Percentiles rank a stretch among this genome's conserved stretches.
Evolutionary conservation across 2,329 filamentous ascomycete species (phyloP).

Genomic region (Paecilomyces sp.): DNA sequence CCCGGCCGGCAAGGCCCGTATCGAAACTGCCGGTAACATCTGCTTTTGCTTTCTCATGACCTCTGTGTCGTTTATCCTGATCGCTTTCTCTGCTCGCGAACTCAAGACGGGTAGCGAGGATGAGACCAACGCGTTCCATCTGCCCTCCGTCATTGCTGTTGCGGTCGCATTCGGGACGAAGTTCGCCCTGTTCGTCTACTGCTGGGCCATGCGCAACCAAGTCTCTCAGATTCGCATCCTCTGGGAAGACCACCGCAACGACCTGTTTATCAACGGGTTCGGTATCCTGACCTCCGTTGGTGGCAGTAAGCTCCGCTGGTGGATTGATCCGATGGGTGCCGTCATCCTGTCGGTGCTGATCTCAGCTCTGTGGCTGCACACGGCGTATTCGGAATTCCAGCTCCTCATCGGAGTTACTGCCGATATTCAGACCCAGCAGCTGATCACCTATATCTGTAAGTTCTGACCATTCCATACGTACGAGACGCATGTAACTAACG

Average conservation of each 20-base stretch:
- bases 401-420: constrained; percentile 85
- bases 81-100: constrained; percentile 75
- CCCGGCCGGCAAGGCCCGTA: constrained; percentile 84
- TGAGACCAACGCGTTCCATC: constrained; percentile 60
- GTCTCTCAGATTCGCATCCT: constrained; percentile 89
- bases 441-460: constrained; percentile 86
- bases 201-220: constrained; percentile 81
- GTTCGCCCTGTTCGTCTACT: constrained; percentile 77
- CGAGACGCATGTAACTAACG: constrained; percentile 1
- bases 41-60: constrained; percentile 96
- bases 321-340: constrained; percentile 89
- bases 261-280: constrained; percentile 92
- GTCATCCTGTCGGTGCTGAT: constrained; percentile 76
- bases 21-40: constrained; percentile 94
- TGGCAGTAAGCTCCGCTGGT: constrained; percentile 83
- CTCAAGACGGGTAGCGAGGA: constrained; percentile 46
- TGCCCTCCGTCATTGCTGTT: constrained; percentile 81
- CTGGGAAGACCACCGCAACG: constrained; percentile 96
- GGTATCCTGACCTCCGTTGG: constrained; percentile 88
- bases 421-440: constrained; percentile 76
- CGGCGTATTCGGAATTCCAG: constrained; percentile 83
- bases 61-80: constrained; percentile 81
- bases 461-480: constrained; percentile 1
- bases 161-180: constrained; percentile 79
- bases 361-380: constrained; percentile 71